A percentile compares a stretch with the other conserved stretches of the same genome.
Conservation (phyloP, 371 early-diverging fungal genomes). For the Mucor racemosus region DNA sequence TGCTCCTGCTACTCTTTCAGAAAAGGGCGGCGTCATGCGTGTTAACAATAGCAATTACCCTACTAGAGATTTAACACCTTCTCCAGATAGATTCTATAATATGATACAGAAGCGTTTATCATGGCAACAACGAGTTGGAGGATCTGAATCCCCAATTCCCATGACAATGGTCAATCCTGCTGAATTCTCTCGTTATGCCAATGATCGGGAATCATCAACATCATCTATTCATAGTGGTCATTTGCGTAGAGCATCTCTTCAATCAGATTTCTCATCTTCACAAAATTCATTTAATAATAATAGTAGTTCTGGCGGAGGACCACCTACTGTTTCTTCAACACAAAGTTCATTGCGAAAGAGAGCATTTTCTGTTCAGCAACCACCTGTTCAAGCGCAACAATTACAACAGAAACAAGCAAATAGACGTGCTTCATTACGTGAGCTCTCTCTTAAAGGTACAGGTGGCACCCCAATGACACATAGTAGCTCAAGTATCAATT, state of each 20-base stretch:
- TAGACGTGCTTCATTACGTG: constrained; percentile 44
- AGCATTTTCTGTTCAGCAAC: constrained; percentile 37
- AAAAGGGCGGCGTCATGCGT: constrained; percentile 23
- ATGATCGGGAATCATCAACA: constrained; percentile 53
- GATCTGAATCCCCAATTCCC: constrained; percentile 49
- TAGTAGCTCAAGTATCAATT: constrained; percentile 7
- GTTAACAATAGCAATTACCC: constrained; percentile 19
- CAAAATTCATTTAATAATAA: constrained; percentile 37
- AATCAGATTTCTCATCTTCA: constrained; percentile 51
- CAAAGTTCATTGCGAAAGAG: constrained; percentile 33
- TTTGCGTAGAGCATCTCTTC: constrained; percentile 50
- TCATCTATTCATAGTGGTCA: constrained; percentile 57
- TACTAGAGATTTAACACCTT: constrained; percentile 35
- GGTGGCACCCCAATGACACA: constrained; percentile 18
- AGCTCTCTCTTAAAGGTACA: constrained; percentile 33
- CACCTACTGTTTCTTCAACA: constrained; percentile 25
- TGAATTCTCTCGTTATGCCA: constrained; percentile 48
- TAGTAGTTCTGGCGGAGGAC: not conserved
- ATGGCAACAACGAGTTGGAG: constrained; percentile 40
- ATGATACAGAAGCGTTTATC: constrained; percentile 53
- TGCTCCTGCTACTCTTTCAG: constrained; percentile 25
- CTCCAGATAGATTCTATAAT: constrained; percentile 53
- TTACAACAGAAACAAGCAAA: constrained; percentile 22
- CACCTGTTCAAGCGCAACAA: constrained; percentile 22
- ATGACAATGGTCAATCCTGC: constrained; percentile 49